Base-by-base conservation (phyloP, 768 basidiomycete genomes). In the Leucocoprinus sp. region DNA sequence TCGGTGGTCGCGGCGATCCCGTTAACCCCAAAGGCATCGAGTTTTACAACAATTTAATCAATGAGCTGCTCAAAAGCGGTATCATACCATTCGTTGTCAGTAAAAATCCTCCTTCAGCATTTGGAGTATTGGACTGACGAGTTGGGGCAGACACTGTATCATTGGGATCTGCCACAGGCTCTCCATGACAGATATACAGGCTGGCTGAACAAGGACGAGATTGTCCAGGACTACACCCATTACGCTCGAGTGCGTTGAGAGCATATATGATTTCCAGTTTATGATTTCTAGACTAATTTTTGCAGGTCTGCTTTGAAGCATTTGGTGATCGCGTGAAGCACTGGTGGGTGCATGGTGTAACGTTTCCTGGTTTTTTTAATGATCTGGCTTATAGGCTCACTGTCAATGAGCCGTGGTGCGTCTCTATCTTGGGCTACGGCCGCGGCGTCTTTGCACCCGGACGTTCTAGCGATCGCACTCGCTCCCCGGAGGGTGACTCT, bases 111-210 rank as follows among this genome's bases (percentile, higher is more conserved):
- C 22, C 11, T 45, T 34, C 28, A 47, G 23, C 17, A 33, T 31
- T 35, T 39, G 12, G 4, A 33, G n/a, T 33, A 42, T 27, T 42
- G 37, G 37, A 23, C 21, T 39, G 22, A 48, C 24, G 3, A 15
- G 19, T n/a, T 17, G 31, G 43, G 43, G 8, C 50, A 84, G 79
- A 84, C 80, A 0, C 61, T 84, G 27, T 82, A 83, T 56, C 83
- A 82, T 59, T 88, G 85, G 86, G 85, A 88, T 56, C 72, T 87
- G 8, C 86, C 86, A 8, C 80, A 84, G 56, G 78, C 64, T 17
- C 72, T 91, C 29, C 76, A 85, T 45, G 79, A 86, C 50, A 70
- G 78, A 45, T 88, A 88, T 58, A 75, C 75, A 1, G 84, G 84
- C 4, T 89, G 83, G 84, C 60, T 85, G 39, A 80, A 80, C 65